phyloP scores from a whole-genome alignment of 2,329 filamentous ascomycete genomes.

The Clonostachys sp. region DNA sequence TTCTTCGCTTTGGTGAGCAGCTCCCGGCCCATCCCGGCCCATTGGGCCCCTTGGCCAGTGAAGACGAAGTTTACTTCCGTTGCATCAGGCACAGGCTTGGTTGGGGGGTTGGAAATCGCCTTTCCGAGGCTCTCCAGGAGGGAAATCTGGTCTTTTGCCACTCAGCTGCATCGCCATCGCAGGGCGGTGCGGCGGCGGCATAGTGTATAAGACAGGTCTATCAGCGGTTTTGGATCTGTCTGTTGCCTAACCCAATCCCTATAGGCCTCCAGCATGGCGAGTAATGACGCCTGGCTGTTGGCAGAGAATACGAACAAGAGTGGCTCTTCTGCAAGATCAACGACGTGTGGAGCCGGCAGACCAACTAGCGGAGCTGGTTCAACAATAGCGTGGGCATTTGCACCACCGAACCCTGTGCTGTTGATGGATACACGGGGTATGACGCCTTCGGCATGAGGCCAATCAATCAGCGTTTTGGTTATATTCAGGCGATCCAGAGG shows the following conservation, averaged over 20 bases:
- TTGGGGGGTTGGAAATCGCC: conserved; percentile 1
- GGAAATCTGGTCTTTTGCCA: conserved; percentile 16
- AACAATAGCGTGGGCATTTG: conserved; percentile 35
- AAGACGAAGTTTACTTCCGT: conserved; percentile 8
- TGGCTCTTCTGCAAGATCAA: neutral
- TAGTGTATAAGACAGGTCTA: conserved; percentile 44
- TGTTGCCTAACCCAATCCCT: conserved; percentile 29
- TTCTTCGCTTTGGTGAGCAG: conserved; percentile 6
- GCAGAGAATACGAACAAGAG: conserved; percentile 34
- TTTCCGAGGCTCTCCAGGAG: conserved; percentile 5
- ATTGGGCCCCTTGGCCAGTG: conserved; percentile 22
- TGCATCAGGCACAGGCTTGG: conserved; percentile 11
- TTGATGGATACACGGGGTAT: conserved; percentile 24
- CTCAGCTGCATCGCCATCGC: conserved; percentile 35
- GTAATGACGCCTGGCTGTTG: conserved; percentile 27
- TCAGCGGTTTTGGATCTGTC: conserved; percentile 21
- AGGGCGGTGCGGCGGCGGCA: conserved; percentile 37
- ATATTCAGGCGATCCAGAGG: conserved; percentile 41
- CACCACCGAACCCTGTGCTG: conserved; percentile 39
- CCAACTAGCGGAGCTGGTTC: conserved; percentile 6
- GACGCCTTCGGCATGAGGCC: conserved; percentile 42
- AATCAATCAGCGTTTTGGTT: conserved; percentile 32
- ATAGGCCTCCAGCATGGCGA: conserved; percentile 32
- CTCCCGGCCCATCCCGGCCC: conserved; percentile 8
- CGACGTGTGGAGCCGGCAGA: neutral